These are phyloP conservation scores for Vitis hybrid DNA, from an alignment of 177 flowering plant species.

Conservation along the genomic window DNA sequence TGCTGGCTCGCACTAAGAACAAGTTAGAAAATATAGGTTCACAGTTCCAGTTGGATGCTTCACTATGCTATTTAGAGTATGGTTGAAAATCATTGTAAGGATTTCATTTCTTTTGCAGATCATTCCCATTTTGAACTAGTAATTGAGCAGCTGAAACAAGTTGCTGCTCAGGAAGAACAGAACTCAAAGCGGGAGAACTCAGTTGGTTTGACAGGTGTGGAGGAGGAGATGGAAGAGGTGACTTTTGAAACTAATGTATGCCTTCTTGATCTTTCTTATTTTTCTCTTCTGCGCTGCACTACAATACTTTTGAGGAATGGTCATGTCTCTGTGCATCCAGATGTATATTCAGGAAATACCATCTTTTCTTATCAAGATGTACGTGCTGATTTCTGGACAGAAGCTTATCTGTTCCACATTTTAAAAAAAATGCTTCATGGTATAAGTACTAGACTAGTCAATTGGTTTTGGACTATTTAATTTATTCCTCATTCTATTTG, in stretches of 20 bases:
- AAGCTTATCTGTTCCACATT: too few relatives aligned
- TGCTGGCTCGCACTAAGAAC: neutral
- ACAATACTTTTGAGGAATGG: neutral
- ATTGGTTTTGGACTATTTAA: too few relatives aligned
- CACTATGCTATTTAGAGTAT: neutral
- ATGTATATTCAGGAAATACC: neutral
- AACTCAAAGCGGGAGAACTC: slow-evolving; percentile 34
- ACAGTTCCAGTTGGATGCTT: neutral
- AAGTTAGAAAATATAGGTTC: neutral
- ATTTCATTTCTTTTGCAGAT: slow-evolving; percentile 37
- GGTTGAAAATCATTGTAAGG: neutral
- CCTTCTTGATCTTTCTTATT: neutral
- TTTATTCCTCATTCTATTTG: too few relatives aligned
- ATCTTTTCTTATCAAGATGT: too few relatives aligned
- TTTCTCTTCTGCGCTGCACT: neutral
- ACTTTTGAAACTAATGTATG: slow-evolving; percentile 37
- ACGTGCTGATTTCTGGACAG: too few relatives aligned
- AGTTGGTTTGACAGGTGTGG: slow-evolving; percentile 22
- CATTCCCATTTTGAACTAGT: slow-evolving; percentile 54
- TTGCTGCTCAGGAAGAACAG: slow-evolving; percentile 29
- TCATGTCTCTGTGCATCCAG: neutral
- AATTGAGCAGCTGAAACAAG: slow-evolving; percentile 46
- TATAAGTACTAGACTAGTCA: too few relatives aligned
- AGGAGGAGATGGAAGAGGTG: slow-evolving; percentile 40
- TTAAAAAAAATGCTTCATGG: too few relatives aligned